Evolutionary conservation across 2,329 filamentous ascomycete genomes (phyloP), one percentile per base, ranked within the genome.

Genomic region (Coniochaeta sp.): DNA sequence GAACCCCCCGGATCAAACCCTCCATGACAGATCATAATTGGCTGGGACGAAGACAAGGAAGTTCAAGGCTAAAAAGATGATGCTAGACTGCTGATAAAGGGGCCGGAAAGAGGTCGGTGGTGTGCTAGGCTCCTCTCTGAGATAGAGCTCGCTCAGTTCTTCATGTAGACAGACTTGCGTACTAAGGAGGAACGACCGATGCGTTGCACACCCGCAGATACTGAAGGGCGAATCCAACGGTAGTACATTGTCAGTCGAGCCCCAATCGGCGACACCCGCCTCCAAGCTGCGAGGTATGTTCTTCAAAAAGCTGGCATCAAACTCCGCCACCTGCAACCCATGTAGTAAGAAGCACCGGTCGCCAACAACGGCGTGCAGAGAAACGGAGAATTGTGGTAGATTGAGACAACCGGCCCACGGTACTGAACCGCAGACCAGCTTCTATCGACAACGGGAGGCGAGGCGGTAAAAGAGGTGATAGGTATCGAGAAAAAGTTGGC

Each of bases 401-500:
- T n/a, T n/a, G n/a, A 12, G 10, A 12, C 33, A 12, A 22, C 38
- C 22, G 33, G 22, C 10, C 16, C 2, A 20, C 18, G 33, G 33
- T 9, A 20, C 18, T 18, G 13, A 20, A 38, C 14, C 18, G 33
- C 33, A 4, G 20, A 24, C 38, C 3, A 26, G n/a, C 38, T 18
- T 14, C 22, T 22, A 24, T 24, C 18, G 38, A n/a, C 38, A 26
- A 42, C 38, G n/a, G 4, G 22, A 12, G 38, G 38, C 8, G 12
- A 24, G 20, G 38, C 38, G 38, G 12, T 10, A n/a, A 38, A 26
- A 6, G 38, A 42, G 38, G 38, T 42, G 26, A 14, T 14, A 42
- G 38, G 38, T 42, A 42, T 42, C 38, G 38, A 24, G 18, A 30
- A 30, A 42, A 42, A 60, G 47, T 65, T 60, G 62, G 59, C 66